A percentile compares a stretch with the other conserved stretches of the same genome.
Evolutionary conservation across 768 basidiomycete genomes (phyloP).

Genomic region (Suillus weaverae): DNA sequence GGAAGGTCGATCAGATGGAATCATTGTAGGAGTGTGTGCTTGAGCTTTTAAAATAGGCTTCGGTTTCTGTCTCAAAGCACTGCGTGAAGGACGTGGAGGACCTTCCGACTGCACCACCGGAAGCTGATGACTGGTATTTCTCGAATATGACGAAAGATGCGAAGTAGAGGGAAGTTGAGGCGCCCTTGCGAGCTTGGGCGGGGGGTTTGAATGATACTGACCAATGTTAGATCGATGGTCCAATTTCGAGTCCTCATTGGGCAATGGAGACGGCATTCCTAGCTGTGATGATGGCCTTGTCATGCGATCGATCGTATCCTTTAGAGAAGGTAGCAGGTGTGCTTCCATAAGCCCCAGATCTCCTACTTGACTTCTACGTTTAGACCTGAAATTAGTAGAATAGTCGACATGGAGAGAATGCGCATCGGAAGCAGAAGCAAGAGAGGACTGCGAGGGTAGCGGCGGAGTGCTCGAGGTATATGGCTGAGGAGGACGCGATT

Average conservation of each 20-base stretch:
- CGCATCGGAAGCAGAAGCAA: slow-evolving; percentile 14
- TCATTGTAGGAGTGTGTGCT: neutral
- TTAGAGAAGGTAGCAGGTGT: slow-evolving; percentile 65
- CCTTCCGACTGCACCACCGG: neutral
- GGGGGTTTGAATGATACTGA: neutral
- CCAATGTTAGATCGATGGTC: neutral
- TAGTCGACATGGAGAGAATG: slow-evolving; percentile 7
- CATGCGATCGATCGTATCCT: slow-evolving; percentile 76
- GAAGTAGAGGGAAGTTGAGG: neutral
- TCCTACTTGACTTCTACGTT: slow-evolving; percentile 43
- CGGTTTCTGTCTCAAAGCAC: neutral
- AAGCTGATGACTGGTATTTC: neutral
- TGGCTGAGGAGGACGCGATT: neutral
- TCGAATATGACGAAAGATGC: neutral
- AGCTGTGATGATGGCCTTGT: slow-evolving; percentile 50
- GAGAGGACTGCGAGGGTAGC: slow-evolving; percentile 11
- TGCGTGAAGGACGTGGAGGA: neutral
- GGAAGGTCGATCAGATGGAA: neutral
- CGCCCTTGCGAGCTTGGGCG: slow-evolving; percentile 6
- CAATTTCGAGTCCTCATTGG: slow-evolving; percentile 10
- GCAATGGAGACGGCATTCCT: slow-evolving; percentile 12
- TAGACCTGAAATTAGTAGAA: slow-evolving; percentile 1
- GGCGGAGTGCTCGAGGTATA: neutral
- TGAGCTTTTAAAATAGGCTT: slow-evolving; percentile 1
- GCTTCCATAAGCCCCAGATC: slow-evolving; percentile 63